Conservation (phyloP, 1,139 yeast species). For the Hyphopichia burtonii region DNA sequence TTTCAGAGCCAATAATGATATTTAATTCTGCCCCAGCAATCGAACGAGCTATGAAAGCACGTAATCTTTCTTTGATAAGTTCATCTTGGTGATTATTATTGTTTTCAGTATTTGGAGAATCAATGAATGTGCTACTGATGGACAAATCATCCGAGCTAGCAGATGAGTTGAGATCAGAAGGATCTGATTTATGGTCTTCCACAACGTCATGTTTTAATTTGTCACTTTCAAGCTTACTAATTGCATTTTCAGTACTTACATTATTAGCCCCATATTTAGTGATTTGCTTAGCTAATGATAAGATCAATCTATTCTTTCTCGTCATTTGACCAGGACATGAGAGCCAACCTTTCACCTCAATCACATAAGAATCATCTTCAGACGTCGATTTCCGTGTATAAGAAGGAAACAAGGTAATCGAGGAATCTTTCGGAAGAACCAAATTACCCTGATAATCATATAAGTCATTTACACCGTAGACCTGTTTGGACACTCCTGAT, state of each 20-base stretch:
- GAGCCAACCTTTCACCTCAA: slow-evolving; percentile 74
- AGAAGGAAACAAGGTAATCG: slow-evolving; percentile 56
- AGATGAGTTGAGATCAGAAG: slow-evolving; percentile 14
- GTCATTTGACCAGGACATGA: slow-evolving; percentile 69
- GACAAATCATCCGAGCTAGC: slow-evolving; percentile 11
- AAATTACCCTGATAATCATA: slow-evolving; percentile 35
- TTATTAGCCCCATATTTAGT: slow-evolving; percentile 41
- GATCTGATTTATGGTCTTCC: slow-evolving; percentile 10
- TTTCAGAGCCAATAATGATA: slow-evolving; percentile 51
- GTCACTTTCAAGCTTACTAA: slow-evolving; percentile 30
- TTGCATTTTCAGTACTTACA: slow-evolving; percentile 18
- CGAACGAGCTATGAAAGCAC: slow-evolving; percentile 59
- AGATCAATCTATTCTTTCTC: slow-evolving; percentile 66
- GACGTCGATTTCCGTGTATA: slow-evolving; percentile 46
- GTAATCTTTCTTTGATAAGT: slow-evolving; percentile 52
- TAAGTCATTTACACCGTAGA: slow-evolving; percentile 26
- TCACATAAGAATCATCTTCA: slow-evolving; percentile 37
- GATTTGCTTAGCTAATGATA: slow-evolving; percentile 70
- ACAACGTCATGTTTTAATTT: slow-evolving; percentile 28
- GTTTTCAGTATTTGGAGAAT: slow-evolving; percentile 5
- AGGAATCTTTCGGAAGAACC: slow-evolving; percentile 36
- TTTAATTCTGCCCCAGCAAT: slow-evolving; percentile 54
- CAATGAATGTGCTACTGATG: slow-evolving; percentile 5
- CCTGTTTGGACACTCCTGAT: slow-evolving; percentile 40
- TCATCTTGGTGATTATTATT: slow-evolving; percentile 25